Base-by-base conservation (phyloP, 108 stramenopile species). In the Cylindrotheca fusiformis region DNA sequence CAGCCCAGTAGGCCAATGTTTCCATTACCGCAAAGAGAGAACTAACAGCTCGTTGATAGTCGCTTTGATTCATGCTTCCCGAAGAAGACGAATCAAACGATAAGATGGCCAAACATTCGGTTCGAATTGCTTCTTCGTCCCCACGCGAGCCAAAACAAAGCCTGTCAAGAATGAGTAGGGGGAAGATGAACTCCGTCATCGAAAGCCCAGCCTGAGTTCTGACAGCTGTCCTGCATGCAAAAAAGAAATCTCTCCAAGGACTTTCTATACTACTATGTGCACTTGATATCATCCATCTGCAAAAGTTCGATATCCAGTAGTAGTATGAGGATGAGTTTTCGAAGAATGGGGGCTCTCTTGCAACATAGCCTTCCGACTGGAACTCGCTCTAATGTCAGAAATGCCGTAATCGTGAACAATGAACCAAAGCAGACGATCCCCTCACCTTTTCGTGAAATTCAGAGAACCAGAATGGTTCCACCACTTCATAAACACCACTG, bases 381-480 rank as follows among this genome's bases (percentile, higher is more conserved):
- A n/a, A n/a, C n/a, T n/a, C n/a, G n/a, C n/a, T n/a, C n/a, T n/a
- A n/a, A n/a, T n/a, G n/a, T n/a, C n/a, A n/a, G n/a, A n/a, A n/a
- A n/a, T n/a, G n/a, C n/a, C n/a, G n/a, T n/a, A n/a, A n/a, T n/a
- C n/a, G n/a, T 6, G 20, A 5, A 24, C 22, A 14, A 8, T 52
- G 18, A 20, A 24, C 53, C 51, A n/a, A 52, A 52, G 18, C 10
- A 14, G 36, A 41, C 6, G 14, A 14, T 41, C 14, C 36, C 36
- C 65, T 70, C 49, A 82, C 84, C 45, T 72, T 77, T 57, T 86
- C 83, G 32, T 66, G 62, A 72, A 88, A 95, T 20, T 78, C 72
- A 4, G 88, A 79, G 8, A 53, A 65, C 88, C 89, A 95, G 56
- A 77, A 95, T 24, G 94, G 91, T 58, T 91, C 90, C n/a, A 95